Evolutionary conservation across 169 alveolate genomes (phyloP).

Genomic region (Perkinsus chesapeaki): DNA sequence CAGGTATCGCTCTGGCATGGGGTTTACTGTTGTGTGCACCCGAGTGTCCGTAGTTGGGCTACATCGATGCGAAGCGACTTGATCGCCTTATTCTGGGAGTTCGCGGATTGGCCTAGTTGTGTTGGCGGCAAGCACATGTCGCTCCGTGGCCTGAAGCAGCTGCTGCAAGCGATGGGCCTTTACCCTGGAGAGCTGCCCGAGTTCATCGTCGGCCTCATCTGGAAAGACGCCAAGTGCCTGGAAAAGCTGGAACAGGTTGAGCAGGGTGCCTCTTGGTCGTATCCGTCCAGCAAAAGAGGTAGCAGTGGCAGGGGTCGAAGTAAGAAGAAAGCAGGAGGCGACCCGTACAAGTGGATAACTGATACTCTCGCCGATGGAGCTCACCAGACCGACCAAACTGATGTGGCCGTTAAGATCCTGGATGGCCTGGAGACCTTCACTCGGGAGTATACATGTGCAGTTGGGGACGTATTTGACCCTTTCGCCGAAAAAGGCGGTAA

Average conservation of each 20-base stretch:
- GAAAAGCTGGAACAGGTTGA: not conserved
- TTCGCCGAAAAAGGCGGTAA: not conserved
- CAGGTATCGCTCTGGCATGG: not conserved
- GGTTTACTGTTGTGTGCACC: not conserved
- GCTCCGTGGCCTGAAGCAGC: not conserved
- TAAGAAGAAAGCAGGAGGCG: not conserved
- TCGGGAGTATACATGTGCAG: not conserved
- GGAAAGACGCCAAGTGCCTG: not conserved
- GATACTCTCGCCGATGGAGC: not conserved
- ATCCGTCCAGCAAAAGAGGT: not conserved
- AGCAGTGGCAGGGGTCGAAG: not conserved
- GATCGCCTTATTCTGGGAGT: not conserved
- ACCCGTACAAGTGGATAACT: not conserved
- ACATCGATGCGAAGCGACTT: not conserved
- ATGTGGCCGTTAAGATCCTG: not conserved
- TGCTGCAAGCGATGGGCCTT: not conserved
- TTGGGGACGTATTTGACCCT: not conserved
- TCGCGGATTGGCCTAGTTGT: not conserved
- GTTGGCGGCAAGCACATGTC: not conserved
- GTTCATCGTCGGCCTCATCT: not conserved
- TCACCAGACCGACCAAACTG: not conserved
- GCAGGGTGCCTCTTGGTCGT: not conserved
- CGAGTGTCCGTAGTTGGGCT: not conserved
- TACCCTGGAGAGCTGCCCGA: not conserved
- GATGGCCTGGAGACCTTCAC: not conserved